Evolutionary conservation across 2,329 filamentous ascomycete species (phyloP).

Genomic region (Bertia moriformis): DNA sequence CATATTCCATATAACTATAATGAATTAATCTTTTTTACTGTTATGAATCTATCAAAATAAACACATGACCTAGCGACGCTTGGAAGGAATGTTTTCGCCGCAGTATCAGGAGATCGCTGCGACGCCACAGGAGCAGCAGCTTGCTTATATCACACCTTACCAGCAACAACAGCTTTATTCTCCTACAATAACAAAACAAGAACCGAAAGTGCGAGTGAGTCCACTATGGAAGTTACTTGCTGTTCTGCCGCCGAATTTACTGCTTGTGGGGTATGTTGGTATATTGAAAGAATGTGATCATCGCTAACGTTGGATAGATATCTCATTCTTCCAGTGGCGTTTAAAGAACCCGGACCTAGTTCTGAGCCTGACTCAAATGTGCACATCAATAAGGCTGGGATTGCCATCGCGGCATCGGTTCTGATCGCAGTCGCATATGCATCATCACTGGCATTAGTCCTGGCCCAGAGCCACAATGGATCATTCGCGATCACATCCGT

Average conservation of each 20-base stretch:
- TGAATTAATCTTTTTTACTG: no score
- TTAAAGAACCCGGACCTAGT: background rate
- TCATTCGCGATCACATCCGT: background rate
- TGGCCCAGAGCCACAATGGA: background rate
- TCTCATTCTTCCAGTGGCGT: background rate
- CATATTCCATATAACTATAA: no score
- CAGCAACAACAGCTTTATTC: no score
- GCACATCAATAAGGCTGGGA: background rate
- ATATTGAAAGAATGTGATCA: background rate
- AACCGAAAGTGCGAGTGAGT: no score
- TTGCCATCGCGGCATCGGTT: background rate
- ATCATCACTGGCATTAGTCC: background rate
- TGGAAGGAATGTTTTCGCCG: background rate
- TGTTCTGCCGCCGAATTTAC: background rate
- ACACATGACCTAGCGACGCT: no score
- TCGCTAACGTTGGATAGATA: background rate
- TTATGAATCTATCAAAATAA: no score
- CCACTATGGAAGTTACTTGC: background rate
- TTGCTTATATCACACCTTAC: no score
- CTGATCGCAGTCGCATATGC: background rate
- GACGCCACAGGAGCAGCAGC: no score
- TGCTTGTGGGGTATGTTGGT: background rate
- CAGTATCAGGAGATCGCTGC: background rate
- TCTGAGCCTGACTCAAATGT: no score
- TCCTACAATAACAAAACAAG: no score